Percentiles rank a stretch among this genome's conserved stretches.
Evolutionary conservation across 2,329 filamentous ascomycete genomes (phyloP).

Genomic region (Calonectria honghensis): DNA sequence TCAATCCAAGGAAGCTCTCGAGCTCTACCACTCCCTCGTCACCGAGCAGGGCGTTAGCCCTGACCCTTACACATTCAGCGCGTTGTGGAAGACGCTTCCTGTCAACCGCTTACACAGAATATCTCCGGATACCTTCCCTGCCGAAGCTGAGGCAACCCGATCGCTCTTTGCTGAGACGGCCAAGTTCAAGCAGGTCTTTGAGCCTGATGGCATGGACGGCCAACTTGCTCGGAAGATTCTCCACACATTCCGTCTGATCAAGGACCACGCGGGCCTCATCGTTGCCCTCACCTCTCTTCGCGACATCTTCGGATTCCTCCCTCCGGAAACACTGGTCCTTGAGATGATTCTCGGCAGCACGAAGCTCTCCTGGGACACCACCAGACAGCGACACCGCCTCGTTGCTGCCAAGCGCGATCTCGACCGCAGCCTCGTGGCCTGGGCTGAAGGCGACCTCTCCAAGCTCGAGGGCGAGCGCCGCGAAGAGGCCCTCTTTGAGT

Average conservation of each 20-base stretch:
- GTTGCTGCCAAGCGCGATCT: slow-evolving; percentile 65
- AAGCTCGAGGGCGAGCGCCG: slow-evolving; percentile 61
- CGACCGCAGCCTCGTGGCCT: slow-evolving; percentile 61
- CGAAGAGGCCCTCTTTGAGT: slow-evolving; percentile 64
- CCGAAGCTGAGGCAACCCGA: slow-evolving; percentile 61
- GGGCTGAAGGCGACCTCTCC: slow-evolving; percentile 56
- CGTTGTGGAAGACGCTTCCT: slow-evolving; percentile 77
- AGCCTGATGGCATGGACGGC: slow-evolving; percentile 64
- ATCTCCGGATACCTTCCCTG: slow-evolving; percentile 53
- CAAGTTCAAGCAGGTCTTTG: slow-evolving; percentile 67
- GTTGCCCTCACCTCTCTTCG: slow-evolving; percentile 67
- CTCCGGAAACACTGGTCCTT: slow-evolving; percentile 67
- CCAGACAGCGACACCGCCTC: slow-evolving; percentile 63
- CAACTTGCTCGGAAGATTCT: slow-evolving; percentile 70
- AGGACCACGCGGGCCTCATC: slow-evolving; percentile 67
- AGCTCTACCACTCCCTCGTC: slow-evolving; percentile 74
- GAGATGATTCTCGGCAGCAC: slow-evolving; percentile 68
- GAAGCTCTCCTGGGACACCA: slow-evolving; percentile 65
- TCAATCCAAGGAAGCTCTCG: slow-evolving; percentile 71
- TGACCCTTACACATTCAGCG: slow-evolving; percentile 81
- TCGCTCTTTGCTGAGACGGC: slow-evolving; percentile 70
- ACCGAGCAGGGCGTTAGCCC: slow-evolving; percentile 70
- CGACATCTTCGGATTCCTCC: slow-evolving; percentile 65
- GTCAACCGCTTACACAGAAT: slow-evolving; percentile 69
- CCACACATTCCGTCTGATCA: slow-evolving; percentile 69